A percentile compares a stretch with the other conserved stretches of the same genome.
phyloP scores from a whole-genome alignment of 345 rosid species.

The Isatis tinctoria region DNA sequence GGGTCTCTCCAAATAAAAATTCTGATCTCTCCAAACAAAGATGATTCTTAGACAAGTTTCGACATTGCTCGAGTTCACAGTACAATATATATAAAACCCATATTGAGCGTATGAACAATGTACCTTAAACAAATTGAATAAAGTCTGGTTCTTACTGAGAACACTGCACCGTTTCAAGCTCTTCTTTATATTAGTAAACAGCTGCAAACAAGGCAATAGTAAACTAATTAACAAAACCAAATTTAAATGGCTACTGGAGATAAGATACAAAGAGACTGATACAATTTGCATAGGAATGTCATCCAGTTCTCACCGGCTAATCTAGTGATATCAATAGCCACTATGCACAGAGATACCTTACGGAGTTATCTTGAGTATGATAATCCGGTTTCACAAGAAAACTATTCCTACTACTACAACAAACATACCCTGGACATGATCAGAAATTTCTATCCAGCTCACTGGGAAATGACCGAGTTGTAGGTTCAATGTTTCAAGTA shows the following conservation, averaged over 20 bases:
- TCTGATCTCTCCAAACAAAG: not conserved
- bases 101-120: slow-evolving; percentile 6
- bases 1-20: slow-evolving; percentile 8
- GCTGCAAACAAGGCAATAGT: slow-evolving; percentile 40
- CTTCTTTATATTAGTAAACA: slow-evolving; percentile 88
- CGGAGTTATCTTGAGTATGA: not conserved
- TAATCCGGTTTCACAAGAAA: not conserved
- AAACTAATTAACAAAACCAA: not conserved
- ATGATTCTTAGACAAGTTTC: slow-evolving; percentile 1
- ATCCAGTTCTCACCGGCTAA: not conserved
- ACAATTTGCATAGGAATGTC: not conserved
- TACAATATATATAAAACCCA: not conserved
- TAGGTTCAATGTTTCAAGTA: slow-evolving; percentile 6
- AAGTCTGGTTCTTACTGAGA: slow-evolving; percentile 79
- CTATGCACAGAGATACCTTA: slow-evolving; percentile 2
- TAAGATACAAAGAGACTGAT: not conserved
- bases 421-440: slow-evolving; percentile 12
- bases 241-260: not conserved
- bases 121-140: slow-evolving; percentile 91
- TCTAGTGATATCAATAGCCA: not conserved
- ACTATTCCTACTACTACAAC: slow-evolving; percentile 6
- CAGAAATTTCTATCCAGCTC: not conserved
- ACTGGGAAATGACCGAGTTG: not conserved
- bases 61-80: not conserved
- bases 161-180: slow-evolving; percentile 96